phyloP scores from a whole-genome alignment of 1,139 yeast genomes.

The Scheffersomyces stambukii region DNA sequence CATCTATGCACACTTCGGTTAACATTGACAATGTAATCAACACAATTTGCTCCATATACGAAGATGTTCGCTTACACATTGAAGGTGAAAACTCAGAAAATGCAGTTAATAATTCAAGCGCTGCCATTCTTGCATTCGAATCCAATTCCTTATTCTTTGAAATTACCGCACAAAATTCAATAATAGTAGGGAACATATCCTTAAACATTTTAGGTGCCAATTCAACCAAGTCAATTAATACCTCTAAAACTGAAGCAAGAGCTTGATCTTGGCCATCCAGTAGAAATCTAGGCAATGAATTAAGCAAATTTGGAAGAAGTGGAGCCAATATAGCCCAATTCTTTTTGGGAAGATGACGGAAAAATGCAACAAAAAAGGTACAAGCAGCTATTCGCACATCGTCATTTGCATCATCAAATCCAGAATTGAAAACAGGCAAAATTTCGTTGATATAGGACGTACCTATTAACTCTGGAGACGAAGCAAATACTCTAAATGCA shows the following conservation, averaged over 20 bases:
- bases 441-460: constrained; percentile 51
- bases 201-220: constrained; percentile 93
- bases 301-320: constrained; percentile 75
- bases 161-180: constrained; percentile 79
- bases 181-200: constrained; percentile 82
- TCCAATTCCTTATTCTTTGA: constrained; percentile 80
- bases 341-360: constrained; percentile 73
- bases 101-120: constrained; percentile 82
- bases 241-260: constrained; percentile 81
- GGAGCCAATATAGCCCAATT: constrained; percentile 76
- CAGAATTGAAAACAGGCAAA: constrained; percentile 68
- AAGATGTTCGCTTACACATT: constrained; percentile 82
- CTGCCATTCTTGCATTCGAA: constrained; percentile 73
- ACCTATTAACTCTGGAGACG: constrained; percentile 77
- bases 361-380: constrained; percentile 87
- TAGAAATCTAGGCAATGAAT: constrained; percentile 81
- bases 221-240: constrained; percentile 84
- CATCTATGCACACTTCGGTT: constrained; percentile 90
- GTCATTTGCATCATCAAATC: constrained; percentile 75
- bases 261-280: constrained; percentile 77
- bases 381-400: constrained; percentile 89
- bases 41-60: constrained; percentile 70
- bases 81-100: constrained; percentile 92
- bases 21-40: constrained; percentile 75
- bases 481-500: constrained; percentile 81